Evolutionary conservation across 371 early-diverging fungal species (phyloP).

Genomic region (Dichotomocladium elegans): DNA sequence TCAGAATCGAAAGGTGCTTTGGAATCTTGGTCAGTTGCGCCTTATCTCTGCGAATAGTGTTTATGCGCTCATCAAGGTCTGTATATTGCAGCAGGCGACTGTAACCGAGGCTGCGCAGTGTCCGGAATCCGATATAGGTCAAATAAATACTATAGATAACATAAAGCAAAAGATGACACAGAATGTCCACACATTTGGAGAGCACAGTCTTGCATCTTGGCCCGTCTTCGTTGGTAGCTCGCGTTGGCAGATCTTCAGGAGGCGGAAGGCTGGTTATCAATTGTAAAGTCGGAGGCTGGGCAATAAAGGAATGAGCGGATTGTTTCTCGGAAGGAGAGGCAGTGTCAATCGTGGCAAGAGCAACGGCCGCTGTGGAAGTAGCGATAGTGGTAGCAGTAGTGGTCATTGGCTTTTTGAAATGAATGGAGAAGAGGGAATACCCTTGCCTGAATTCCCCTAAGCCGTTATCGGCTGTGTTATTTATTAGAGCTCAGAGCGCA

Average conservation of each 20-base stretch:
- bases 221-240: neutral
- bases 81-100: neutral
- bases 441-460: no score
- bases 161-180: slow-evolving; percentile 15
- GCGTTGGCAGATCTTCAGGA: neutral
- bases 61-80: neutral
- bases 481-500: no score
- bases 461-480: no score
- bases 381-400: neutral
- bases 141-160: slow-evolving; percentile 25
- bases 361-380: neutral
- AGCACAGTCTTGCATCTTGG: neutral
- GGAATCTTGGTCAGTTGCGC: slow-evolving; percentile 40
- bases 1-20: slow-evolving; percentile 28
- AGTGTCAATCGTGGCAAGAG: no score
- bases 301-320: neutral
- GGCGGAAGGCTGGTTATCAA: neutral
- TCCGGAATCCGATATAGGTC: slow-evolving; percentile 10
- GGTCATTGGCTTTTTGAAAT: neutral
- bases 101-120: slow-evolving; percentile 1
- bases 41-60: slow-evolving; percentile 26
- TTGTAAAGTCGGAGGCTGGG: neutral
- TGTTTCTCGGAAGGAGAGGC: no score
- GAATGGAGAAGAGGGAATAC: slow-evolving; percentile 1
- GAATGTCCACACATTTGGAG: neutral